phyloP scores from a whole-genome alignment of 441 rosid species.

The Syzygium malaccense region DNA sequence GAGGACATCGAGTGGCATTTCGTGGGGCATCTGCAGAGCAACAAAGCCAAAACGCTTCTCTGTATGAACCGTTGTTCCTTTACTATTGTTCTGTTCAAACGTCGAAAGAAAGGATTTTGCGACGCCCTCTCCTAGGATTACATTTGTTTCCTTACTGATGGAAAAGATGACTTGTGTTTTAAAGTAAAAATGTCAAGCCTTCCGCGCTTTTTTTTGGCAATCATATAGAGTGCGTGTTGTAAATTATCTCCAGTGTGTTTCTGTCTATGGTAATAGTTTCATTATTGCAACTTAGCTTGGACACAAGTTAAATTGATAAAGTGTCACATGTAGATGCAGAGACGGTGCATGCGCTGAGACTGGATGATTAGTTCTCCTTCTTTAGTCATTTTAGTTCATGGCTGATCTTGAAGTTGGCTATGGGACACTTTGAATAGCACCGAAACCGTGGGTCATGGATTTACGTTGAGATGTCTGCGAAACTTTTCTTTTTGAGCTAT shows the following conservation, averaged over 20 bases:
- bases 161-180: not conserved
- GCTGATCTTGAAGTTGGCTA: not conserved
- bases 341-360: not conserved
- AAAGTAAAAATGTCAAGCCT: not conserved
- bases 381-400: not conserved
- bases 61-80: constrained; percentile 26
- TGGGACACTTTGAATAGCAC: not conserved
- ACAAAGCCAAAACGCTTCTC: constrained; percentile 70
- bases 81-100: not conserved
- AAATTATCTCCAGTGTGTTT: not conserved
- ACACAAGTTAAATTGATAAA: too few species aligned
- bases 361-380: not conserved
- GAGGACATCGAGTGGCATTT: constrained; percentile 83
- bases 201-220: not conserved
- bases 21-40: constrained; percentile 85
- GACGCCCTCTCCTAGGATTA: not conserved
- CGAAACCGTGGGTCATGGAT: not conserved
- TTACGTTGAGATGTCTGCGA: not conserved
- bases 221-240: not conserved
- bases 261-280: not conserved
- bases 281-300: not conserved
- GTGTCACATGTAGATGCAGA: not conserved
- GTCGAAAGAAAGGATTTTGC: not conserved
- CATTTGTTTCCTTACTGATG: not conserved
- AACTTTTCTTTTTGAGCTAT: not conserved